Evolutionary conservation across 2,329 filamentous ascomycete genomes (phyloP).

Genomic region (Didymella arachidicola): DNA sequence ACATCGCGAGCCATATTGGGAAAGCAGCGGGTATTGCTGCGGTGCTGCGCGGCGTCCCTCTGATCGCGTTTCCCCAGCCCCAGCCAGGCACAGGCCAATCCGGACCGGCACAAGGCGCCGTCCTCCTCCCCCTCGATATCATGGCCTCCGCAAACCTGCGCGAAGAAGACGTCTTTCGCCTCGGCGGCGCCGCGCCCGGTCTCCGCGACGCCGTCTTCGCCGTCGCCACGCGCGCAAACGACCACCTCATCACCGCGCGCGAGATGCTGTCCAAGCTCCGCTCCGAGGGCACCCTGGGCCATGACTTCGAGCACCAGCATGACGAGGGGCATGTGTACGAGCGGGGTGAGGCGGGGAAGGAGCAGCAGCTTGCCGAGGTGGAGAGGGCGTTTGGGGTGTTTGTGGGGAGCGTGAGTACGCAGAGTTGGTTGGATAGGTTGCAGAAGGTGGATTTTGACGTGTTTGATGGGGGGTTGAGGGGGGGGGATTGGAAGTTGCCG

Average conservation of each 20-base stretch:
- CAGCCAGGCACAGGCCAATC: conserved; percentile 58
- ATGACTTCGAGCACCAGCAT: conserved; percentile 86
- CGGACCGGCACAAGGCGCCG: conserved; percentile 64
- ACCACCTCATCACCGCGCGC: conserved; percentile 91
- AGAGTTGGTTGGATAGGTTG: conserved; percentile 78
- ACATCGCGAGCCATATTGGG: conserved; percentile 92
- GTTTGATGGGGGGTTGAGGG: conserved; percentile 68
- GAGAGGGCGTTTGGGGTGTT: conserved; percentile 79
- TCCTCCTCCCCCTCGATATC: conserved; percentile 85
- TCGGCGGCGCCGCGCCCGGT: conserved; percentile 78
- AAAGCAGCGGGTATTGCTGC: conserved; percentile 91
- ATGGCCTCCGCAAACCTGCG: conserved; percentile 83
- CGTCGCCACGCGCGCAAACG: conserved; percentile 91
- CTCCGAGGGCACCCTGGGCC: conserved; percentile 76
- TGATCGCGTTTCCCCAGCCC: conserved; percentile 80
- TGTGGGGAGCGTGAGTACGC: conserved; percentile 79
- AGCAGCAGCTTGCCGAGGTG: conserved; percentile 60
- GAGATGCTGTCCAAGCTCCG: conserved; percentile 87
- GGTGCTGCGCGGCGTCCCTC: conserved; percentile 83
- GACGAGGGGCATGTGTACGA: conserved; percentile 72
- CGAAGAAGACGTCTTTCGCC: conserved; percentile 88
- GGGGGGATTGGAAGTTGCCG: conserved; percentile 82
- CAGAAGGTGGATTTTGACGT: conserved; percentile 87
- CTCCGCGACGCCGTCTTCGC: conserved; percentile 89
- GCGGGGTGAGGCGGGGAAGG: conserved; percentile 46